phyloP scores from a whole-genome alignment of 129 eudicot species.

The Heracleum sosnowskyi region DNA sequence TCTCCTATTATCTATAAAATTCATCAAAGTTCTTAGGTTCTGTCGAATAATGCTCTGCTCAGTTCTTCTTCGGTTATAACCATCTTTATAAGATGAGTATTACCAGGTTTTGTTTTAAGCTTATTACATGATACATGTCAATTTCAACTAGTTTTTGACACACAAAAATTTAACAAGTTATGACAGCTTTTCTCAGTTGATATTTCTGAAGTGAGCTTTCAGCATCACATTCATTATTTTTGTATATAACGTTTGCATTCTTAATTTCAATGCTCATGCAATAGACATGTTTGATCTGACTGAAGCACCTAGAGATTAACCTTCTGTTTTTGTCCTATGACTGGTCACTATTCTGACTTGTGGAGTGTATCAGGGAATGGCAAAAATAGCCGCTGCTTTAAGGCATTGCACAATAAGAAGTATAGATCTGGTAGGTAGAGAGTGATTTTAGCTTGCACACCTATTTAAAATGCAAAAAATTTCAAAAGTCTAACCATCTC shows the following conservation, averaged over 20 bases:
- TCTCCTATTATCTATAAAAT: background rate
- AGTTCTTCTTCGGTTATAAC: background rate
- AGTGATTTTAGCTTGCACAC: background rate
- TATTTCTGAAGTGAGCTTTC: background rate
- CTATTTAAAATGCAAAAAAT: background rate
- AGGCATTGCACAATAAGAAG: slow-evolving; percentile 64
- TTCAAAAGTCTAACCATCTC: background rate
- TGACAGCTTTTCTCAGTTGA: background rate
- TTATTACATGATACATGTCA: background rate
- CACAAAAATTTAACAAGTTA: background rate
- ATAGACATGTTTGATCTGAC: background rate
- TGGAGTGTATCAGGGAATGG: slow-evolving; percentile 65
- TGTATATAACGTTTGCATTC: background rate
- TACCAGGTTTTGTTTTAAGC: background rate
- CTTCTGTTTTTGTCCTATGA: background rate
- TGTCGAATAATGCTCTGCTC: background rate
- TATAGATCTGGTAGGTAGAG: slow-evolving; percentile 55
- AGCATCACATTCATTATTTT: background rate
- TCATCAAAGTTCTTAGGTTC: background rate
- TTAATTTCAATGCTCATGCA: background rate
- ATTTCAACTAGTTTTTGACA: background rate
- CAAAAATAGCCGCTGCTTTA: slow-evolving; percentile 79
- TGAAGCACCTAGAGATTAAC: background rate
- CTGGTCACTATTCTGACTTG: slow-evolving; percentile 8
- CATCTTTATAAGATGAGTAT: background rate